A percentile compares a stretch with the other conserved stretches of the same genome.
Evolutionary conservation across 495 filamentous ascomycete genomes (phyloP).

Genomic region (Saxophila tyrrhenica): DNA sequence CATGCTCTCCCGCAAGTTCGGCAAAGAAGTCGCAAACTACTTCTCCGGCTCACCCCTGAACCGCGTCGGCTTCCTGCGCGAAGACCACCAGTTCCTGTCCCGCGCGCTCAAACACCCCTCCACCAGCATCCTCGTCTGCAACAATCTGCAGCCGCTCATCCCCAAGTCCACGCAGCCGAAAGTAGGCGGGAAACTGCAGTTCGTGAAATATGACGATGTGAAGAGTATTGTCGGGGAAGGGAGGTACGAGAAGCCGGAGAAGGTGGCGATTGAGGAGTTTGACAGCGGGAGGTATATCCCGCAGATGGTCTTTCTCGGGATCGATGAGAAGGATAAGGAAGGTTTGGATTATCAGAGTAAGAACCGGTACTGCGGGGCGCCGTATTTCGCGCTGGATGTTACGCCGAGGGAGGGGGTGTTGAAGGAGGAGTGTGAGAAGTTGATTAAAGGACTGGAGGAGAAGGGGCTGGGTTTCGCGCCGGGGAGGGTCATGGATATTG

Average conservation of each 20-base stretch:
- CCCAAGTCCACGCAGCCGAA: conserved; percentile 21
- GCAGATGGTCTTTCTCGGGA: conserved; percentile 71
- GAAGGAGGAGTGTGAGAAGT: conserved; percentile 36
- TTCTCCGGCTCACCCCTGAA: conserved; percentile 74
- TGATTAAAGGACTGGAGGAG: conserved; percentile 43
- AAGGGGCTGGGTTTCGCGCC: conserved; percentile 50
- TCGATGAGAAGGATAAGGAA: conserved; percentile 56
- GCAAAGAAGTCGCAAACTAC: conserved; percentile 86
- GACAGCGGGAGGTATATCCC: conserved; percentile 59
- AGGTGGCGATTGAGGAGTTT: conserved; percentile 57
- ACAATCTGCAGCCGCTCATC: conserved; percentile 65
- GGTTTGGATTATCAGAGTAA: conserved; percentile 35
- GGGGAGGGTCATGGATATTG: conserved; percentile 43
- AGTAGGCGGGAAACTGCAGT: conserved; percentile 45
- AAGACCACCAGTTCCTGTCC: conserved; percentile 66
- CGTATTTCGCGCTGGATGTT: conserved; percentile 83
- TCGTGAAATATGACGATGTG: conserved; percentile 51
- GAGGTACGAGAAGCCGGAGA: conserved; percentile 60
- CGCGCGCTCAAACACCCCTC: conserved; percentile 60
- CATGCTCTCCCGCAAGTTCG: conserved; percentile 78
- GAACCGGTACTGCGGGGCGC: conserved; percentile 57
- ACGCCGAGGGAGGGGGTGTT: conserved; percentile 52
- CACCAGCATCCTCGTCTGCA: conserved; percentile 63
- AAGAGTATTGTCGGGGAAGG: conserved; percentile 56
- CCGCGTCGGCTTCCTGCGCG: conserved; percentile 75